Conservation (phyloP, 1,284 basidiomycete genomes). For the Ustilago bromivora region DNA sequence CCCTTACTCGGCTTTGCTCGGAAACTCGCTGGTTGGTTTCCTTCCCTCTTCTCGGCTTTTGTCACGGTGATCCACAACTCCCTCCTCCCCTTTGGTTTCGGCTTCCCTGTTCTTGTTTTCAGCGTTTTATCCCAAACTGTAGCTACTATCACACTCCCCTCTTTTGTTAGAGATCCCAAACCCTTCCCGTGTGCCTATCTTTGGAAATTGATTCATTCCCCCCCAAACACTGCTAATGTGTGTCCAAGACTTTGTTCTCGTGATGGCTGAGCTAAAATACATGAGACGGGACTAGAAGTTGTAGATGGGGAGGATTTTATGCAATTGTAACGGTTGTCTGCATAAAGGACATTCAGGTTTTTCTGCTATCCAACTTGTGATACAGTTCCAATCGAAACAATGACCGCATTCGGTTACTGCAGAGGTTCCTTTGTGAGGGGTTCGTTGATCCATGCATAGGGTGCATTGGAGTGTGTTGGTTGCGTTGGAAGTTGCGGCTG, state of each 20-base stretch:
- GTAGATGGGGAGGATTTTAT: conserved; percentile 54
- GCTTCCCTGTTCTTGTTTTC: not conserved
- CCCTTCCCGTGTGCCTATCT: not conserved
- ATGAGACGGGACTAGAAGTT: conserved; percentile 43
- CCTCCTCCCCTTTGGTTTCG: not conserved
- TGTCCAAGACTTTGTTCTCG: not conserved
- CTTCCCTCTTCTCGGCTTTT: not conserved
- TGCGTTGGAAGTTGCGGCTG: conserved; percentile 25
- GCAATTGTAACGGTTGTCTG: conserved; percentile 38
- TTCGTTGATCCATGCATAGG: conserved; percentile 67
- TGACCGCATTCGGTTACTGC: conserved; percentile 94
- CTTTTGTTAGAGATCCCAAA: conserved; percentile 15
- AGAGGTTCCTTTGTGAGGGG: conserved; percentile 71
- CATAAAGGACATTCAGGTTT: conserved; percentile 72
- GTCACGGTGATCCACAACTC: conserved; percentile 10
- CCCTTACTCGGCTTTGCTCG: conserved; percentile 40
- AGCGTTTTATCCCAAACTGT: conserved; percentile 3
- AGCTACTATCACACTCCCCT: conserved; percentile 14
- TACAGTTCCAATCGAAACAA: conserved; percentile 93
- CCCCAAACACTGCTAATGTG: not conserved
- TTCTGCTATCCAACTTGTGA: conserved; percentile 87
- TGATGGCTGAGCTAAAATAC: conserved; percentile 1
- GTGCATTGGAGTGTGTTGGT: conserved; percentile 65
- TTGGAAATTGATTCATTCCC: conserved; percentile 11
- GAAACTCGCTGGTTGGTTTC: conserved; percentile 39